These are phyloP conservation scores for Pleurotus platypus DNA, from an alignment of 768 basidiomycete genomes.

Conservation along the genomic window DNA sequence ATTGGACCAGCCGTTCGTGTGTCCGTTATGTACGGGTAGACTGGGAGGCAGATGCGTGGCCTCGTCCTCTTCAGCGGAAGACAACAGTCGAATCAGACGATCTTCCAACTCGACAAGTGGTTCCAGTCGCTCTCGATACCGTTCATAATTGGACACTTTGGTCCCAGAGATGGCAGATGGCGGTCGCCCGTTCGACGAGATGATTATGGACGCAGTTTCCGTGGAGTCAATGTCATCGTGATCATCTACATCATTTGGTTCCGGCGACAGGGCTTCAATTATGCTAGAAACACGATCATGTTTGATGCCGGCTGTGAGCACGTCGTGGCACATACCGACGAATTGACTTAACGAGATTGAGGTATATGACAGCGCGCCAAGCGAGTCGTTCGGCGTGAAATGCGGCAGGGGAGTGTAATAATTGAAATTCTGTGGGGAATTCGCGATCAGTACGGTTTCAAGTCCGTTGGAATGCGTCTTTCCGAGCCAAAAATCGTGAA, in stretches of 20 bases:
- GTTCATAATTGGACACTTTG: slow-evolving; percentile 55
- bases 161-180: slow-evolving; percentile 48
- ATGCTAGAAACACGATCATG: slow-evolving; percentile 42
- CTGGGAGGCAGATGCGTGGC: slow-evolving; percentile 49
- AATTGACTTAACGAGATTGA: slow-evolving; percentile 82
- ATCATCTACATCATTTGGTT: slow-evolving; percentile 56
- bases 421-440: slow-evolving; percentile 66
- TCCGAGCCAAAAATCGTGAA: not conserved
- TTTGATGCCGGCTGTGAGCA: slow-evolving; percentile 13
- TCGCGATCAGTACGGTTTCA: slow-evolving; percentile 9
- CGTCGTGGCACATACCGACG: slow-evolving; percentile 46
- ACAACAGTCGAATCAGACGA: slow-evolving; percentile 61
- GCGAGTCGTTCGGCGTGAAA: slow-evolving; percentile 80
- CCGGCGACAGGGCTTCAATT: slow-evolving; percentile 68
- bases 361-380: slow-evolving; percentile 86
- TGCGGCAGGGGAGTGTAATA: slow-evolving; percentile 71
- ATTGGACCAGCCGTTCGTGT: slow-evolving; percentile 19
- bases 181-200: slow-evolving; percentile 45
- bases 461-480: not conserved
- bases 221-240: slow-evolving; percentile 47
- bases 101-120: slow-evolving; percentile 71
- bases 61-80: slow-evolving; percentile 70
- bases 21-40: slow-evolving; percentile 25
- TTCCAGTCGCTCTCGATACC: slow-evolving; percentile 58
- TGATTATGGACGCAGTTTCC: slow-evolving; percentile 51